Conservation (phyloP, 306 rosid species). For the Rubus parviflorus region DNA sequence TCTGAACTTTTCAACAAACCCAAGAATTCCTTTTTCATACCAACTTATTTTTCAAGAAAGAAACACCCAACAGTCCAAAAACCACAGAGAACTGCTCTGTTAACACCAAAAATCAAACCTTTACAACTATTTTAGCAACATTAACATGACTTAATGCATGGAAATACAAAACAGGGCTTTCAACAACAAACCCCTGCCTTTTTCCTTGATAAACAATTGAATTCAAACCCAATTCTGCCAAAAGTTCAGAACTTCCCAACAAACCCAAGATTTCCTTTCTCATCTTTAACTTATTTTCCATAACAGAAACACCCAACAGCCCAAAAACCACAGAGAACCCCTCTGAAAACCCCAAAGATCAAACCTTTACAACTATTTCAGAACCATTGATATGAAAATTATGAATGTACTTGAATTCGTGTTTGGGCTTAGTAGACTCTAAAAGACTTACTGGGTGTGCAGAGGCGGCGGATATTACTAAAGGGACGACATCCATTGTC, state of each 20-base stretch:
- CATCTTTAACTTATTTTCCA: background rate
- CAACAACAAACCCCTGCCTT: background rate
- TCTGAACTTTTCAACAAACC: background rate
- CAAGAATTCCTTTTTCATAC: background rate
- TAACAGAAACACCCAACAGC: background rate
- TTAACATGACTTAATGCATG: background rate
- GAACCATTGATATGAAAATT: background rate
- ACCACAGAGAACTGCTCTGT: background rate
- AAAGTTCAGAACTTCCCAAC: background rate
- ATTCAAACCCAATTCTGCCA: background rate
- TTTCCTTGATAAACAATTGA: background rate
- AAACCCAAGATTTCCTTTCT: background rate
- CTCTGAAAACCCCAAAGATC: background rate
- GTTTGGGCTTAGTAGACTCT: background rate
- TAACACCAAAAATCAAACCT: background rate
- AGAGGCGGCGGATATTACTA: conserved; percentile 14
- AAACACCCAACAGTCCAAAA: background rate
- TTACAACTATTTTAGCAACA: background rate
- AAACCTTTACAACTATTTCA: background rate
- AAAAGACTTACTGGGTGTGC: conserved; percentile 20
- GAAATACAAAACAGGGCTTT: background rate
- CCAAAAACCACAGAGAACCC: background rate
- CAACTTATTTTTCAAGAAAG: background rate
- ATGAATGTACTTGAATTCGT: background rate
- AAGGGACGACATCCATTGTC: conserved; percentile 13